Evolutionary conservation across 2,329 filamentous ascomycete species (phyloP).

Genomic region (Cucurbitaria berberidis): DNA sequence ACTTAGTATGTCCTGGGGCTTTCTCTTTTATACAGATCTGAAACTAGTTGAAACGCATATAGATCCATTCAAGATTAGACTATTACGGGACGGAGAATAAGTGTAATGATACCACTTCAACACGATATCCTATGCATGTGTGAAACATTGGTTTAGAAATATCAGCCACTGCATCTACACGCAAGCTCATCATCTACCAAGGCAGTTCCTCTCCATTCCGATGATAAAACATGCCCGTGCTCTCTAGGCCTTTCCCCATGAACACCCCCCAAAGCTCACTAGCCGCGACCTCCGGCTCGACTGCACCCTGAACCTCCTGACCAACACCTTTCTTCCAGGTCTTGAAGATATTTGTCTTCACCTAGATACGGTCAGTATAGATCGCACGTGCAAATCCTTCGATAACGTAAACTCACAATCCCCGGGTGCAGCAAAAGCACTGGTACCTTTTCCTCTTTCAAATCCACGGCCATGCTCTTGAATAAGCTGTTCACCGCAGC

Average conservation of each 20-base stretch:
- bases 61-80: too few species aligned
- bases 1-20: not conserved
- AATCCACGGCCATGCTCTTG: conserved; percentile 53
- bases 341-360: conserved; percentile 39
- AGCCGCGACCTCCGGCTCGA: conserved; percentile 55
- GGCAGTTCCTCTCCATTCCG: conserved; percentile 53
- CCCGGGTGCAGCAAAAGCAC: conserved; percentile 55
- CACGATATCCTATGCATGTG: too few species aligned
- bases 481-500: conserved; percentile 55
- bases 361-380: not conserved
- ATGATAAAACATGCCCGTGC: conserved; percentile 55
- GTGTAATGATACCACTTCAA: too few species aligned
- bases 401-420: conserved; percentile 25
- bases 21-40: too few species aligned
- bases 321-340: conserved; percentile 33
- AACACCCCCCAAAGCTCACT: conserved; percentile 53
- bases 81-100: not conserved
- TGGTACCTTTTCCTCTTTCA: conserved; percentile 48
- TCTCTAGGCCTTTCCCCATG: conserved; percentile 48
- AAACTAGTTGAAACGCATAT: too few species aligned
- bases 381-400: not conserved
- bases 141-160: too few species aligned
- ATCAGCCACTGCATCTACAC: too few species aligned
- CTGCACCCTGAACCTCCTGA: conserved; percentile 40
- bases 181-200: conserved; percentile 50